Percentiles rank a stretch among this genome's conserved stretches.
Evolutionary conservation across 106 monocot genomes (phyloP).

Genomic region (Cymbidium sinense): DNA sequence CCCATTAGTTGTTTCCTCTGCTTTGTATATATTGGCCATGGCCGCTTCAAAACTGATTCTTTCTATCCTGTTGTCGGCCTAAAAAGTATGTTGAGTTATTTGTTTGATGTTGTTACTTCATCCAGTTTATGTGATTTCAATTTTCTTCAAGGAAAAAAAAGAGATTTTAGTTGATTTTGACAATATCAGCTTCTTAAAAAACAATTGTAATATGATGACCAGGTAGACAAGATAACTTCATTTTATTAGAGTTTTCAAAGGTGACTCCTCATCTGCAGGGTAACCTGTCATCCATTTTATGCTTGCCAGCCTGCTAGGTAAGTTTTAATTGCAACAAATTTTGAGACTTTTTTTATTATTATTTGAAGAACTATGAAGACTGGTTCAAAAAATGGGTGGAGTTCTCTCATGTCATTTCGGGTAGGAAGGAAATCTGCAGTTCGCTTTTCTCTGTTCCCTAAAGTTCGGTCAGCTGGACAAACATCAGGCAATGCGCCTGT

Average conservation of each 20-base stretch:
- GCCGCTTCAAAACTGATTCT: neutral
- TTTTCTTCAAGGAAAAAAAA: neutral
- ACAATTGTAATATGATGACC: neutral
- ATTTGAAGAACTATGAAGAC: slow-evolving; percentile 37
- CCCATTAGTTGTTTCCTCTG: neutral
- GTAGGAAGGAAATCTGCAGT: slow-evolving; percentile 28
- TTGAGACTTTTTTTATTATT: neutral
- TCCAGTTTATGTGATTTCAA: neutral
- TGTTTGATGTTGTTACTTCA: neutral
- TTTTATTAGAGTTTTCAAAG: neutral
- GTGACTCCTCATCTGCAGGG: neutral
- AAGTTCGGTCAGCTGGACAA: slow-evolving; percentile 41
- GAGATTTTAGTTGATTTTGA: neutral
- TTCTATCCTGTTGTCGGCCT: neutral
- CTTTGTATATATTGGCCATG: neutral
- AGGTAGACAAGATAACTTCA: neutral
- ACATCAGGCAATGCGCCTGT: slow-evolving; percentile 50
- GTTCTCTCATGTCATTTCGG: slow-evolving; percentile 22
- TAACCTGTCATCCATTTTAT: neutral
- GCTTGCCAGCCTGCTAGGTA: neutral
- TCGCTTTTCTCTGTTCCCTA: slow-evolving; percentile 46
- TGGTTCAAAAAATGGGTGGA: slow-evolving; percentile 34
- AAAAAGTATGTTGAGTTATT: neutral
- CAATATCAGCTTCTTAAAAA: neutral
- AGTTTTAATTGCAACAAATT: neutral